phyloP scores from a whole-genome alignment of 1,139 yeast genomes.

The Geotrichum cucujoidarum region DNA sequence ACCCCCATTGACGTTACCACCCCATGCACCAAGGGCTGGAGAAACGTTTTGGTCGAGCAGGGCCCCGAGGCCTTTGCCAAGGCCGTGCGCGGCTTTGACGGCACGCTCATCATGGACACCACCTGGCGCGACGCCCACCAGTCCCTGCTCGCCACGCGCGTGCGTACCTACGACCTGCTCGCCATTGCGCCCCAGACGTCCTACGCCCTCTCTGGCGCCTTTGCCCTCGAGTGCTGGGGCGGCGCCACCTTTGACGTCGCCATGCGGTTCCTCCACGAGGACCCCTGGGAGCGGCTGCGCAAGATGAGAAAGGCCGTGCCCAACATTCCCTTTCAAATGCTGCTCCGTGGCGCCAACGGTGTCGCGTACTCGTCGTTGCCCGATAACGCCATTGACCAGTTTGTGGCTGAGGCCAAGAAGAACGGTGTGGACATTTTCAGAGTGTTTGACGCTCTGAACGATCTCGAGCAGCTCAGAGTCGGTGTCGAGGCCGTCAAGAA shows the following conservation, averaged over 20 bases:
- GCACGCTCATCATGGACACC: conserved; percentile 92
- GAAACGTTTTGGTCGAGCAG: conserved; percentile 72
- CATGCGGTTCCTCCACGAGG: conserved; percentile 96
- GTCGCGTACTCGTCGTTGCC: conserved; percentile 97
- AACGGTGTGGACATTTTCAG: conserved; percentile 96
- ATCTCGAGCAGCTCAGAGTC: conserved; percentile 90
- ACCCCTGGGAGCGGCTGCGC: conserved; percentile 96
- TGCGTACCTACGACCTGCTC: conserved; percentile 84
- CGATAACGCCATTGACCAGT: conserved; percentile 97
- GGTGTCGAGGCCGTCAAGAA: conserved; percentile 97
- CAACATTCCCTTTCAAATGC: conserved; percentile 98
- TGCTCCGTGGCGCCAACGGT: conserved; percentile 98
- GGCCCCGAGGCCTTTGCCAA: conserved; percentile 90
- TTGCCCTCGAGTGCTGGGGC: conserved; percentile 99
- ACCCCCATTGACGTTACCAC: conserved; percentile 50
- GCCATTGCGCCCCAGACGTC: conserved; percentile 94
- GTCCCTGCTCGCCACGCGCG: conserved; percentile 95
- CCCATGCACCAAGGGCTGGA: conserved; percentile 78
- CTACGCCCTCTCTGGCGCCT: conserved; percentile 82
- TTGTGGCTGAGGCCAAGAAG: conserved; percentile 88
- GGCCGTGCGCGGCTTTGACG: conserved; percentile 76
- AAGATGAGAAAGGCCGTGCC: conserved; percentile 86
- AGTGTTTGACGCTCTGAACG: conserved; percentile 95
- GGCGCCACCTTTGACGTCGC: conserved; percentile 99
- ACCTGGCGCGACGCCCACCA: conserved; percentile 99